phyloP scores from a whole-genome alignment of 1,284 basidiomycete genomes.

The Tylopilus orsonianus region DNA sequence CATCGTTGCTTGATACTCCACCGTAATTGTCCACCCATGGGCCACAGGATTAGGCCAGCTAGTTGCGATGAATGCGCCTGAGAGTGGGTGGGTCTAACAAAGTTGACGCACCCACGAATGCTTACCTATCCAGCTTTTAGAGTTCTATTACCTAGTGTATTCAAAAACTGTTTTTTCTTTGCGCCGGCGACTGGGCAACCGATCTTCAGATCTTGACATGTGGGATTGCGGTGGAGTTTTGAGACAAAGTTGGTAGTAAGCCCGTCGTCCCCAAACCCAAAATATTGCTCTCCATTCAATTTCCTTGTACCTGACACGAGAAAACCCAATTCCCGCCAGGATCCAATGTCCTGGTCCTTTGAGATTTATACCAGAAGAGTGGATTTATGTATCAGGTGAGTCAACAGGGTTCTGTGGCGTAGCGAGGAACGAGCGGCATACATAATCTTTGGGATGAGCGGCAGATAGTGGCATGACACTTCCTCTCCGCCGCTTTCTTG shows the following conservation, averaged over 20 bases:
- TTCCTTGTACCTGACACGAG: conserved; percentile 5
- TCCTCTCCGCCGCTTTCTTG: conserved; percentile 2
- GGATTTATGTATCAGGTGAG: conserved; percentile 9
- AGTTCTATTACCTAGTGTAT: conserved; percentile 9
- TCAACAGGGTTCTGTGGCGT: conserved; percentile 23
- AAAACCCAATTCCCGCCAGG: not conserved
- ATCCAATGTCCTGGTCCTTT: not conserved
- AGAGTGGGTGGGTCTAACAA: not conserved
- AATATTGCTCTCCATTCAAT: not conserved
- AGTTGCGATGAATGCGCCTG: conserved; percentile 3
- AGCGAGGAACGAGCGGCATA: conserved; percentile 15
- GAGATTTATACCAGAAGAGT: conserved; percentile 1
- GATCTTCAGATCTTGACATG: conserved; percentile 3
- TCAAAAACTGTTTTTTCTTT: not conserved
- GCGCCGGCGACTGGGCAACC: not conserved
- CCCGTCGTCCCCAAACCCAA: conserved; percentile 1
- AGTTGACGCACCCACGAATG: not conserved
- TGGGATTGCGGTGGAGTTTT: conserved; percentile 10
- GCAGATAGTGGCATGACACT: not conserved
- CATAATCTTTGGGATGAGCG: not conserved
- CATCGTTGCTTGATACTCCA: too few species aligned
- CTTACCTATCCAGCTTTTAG: conserved; percentile 4
- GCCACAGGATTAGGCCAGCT: too few species aligned
- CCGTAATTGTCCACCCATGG: too few species aligned
- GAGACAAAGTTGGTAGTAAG: not conserved